phyloP scores from a whole-genome alignment of 768 basidiomycete genomes.

The Lactifluus pinguis region DNA sequence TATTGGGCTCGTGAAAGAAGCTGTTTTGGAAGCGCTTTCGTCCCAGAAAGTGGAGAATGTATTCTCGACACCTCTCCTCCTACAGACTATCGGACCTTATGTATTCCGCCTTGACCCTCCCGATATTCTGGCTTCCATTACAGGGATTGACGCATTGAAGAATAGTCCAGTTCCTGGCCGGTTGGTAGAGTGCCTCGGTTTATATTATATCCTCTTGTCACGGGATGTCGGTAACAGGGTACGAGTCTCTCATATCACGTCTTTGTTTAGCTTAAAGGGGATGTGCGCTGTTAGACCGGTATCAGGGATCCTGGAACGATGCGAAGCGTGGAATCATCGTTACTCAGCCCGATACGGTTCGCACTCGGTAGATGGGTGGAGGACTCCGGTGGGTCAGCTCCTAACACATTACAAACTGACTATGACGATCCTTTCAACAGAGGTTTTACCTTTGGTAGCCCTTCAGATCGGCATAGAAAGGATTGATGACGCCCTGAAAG shows the following conservation, averaged over 20 bases:
- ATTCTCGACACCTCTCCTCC: constrained; percentile 47
- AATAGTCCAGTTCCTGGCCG: constrained; percentile 50
- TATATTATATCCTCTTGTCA: constrained; percentile 56
- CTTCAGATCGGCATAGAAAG: constrained; percentile 18
- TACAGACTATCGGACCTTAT: constrained; percentile 50
- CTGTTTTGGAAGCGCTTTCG: constrained; percentile 44
- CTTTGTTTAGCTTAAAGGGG: not conserved
- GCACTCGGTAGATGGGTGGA: constrained; percentile 2
- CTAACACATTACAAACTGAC: not conserved
- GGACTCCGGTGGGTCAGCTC: not conserved
- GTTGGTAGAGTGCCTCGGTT: constrained; percentile 54
- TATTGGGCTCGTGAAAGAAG: constrained; percentile 61
- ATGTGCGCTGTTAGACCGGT: constrained; percentile 23
- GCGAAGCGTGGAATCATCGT: constrained; percentile 1
- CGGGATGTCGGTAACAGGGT: constrained; percentile 55
- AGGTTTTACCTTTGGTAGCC: constrained; percentile 10
- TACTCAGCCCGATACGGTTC: constrained; percentile 12
- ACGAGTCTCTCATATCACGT: constrained; percentile 6
- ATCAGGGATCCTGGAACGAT: constrained; percentile 20
- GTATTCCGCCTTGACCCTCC: constrained; percentile 50
- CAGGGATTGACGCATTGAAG: constrained; percentile 32
- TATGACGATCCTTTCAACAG: constrained; percentile 20
- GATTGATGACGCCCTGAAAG: constrained; percentile 16
- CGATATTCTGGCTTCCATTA: constrained; percentile 34
- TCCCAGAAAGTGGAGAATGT: constrained; percentile 27